Conservation (phyloP, 495 filamentous ascomycete genomes). For the Aspergillus baeticus region DNA sequence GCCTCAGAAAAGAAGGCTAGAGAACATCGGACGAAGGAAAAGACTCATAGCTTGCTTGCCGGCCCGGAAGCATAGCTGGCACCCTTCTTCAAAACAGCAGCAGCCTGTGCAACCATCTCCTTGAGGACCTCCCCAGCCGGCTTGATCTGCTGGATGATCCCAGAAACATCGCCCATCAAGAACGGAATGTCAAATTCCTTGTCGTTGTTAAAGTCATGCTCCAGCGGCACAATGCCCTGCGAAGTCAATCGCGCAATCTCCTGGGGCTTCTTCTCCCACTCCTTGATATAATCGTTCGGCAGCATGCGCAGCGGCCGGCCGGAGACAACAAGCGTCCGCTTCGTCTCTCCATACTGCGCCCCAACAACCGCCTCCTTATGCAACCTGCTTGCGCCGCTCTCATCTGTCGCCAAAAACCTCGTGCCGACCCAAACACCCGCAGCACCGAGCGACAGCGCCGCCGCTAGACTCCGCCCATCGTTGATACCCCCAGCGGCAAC, state of each 20-base stretch:
- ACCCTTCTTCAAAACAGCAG: constrained; percentile 58
- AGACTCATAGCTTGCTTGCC: constrained; percentile 35
- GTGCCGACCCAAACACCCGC: constrained; percentile 82
- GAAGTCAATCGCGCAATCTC: constrained; percentile 70
- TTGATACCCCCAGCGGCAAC: constrained; percentile 76
- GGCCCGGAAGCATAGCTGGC: constrained; percentile 34
- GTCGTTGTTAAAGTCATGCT: constrained; percentile 74
- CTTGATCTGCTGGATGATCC: constrained; percentile 67
- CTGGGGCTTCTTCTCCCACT: constrained; percentile 72
- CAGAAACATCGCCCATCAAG: constrained; percentile 93
- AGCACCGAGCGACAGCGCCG: constrained; percentile 71
- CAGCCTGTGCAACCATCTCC: constrained; percentile 82
- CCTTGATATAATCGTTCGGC: constrained; percentile 76
- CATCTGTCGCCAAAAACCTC: constrained; percentile 73
- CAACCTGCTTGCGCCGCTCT: constrained; percentile 72
- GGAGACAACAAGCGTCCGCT: constrained; percentile 73
- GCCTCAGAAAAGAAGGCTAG: background rate
- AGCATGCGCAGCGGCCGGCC: constrained; percentile 77
- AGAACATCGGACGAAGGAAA: background rate
- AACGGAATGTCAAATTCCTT: constrained; percentile 80
- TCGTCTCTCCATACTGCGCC: constrained; percentile 71
- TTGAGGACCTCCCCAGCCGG: constrained; percentile 79
- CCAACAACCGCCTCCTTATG: constrained; percentile 81
- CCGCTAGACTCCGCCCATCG: constrained; percentile 69
- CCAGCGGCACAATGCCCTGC: constrained; percentile 72